Evolutionary conservation across 2,329 filamentous ascomycete species (phyloP).

Genomic region (Colletotrichum nymphaeae): DNA sequence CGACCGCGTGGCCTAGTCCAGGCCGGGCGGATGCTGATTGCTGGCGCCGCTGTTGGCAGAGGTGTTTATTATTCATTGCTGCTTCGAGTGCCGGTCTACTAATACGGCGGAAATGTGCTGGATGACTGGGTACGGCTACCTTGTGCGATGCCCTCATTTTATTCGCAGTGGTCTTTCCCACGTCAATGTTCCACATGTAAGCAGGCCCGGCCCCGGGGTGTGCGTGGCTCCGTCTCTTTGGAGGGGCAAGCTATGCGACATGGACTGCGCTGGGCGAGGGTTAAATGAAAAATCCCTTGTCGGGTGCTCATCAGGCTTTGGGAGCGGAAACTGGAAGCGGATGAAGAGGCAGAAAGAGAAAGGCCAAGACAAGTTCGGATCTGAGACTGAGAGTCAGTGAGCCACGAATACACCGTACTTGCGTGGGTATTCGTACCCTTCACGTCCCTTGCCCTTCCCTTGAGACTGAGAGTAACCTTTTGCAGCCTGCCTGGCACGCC

Average conservation of each 20-base stretch:
- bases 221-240: constrained; percentile 22
- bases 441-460: neutral
- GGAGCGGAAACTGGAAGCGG: constrained; percentile 18
- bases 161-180: constrained; percentile 1
- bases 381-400: constrained; percentile 9
- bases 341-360: neutral
- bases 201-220: constrained; percentile 11
- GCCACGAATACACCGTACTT: neutral
- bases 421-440: neutral
- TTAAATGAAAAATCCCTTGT: constrained; percentile 5
- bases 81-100: constrained; percentile 8
- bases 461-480: neutral
- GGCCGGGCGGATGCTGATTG: neutral
- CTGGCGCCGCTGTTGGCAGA: neutral
- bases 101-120: neutral
- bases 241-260: constrained; percentile 15
- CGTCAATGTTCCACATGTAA: constrained; percentile 20
- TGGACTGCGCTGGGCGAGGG: neutral
- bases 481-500: neutral
- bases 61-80: neutral
- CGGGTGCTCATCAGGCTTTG: neutral
- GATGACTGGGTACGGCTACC: constrained; percentile 1
- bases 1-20: neutral
- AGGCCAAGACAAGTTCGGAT: neutral
- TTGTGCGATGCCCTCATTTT: neutral